A percentile compares a stretch with the other conserved stretches of the same genome.
phyloP scores from a whole-genome alignment of 768 basidiomycete species.

The Rubroboletus pulcherrimus region DNA sequence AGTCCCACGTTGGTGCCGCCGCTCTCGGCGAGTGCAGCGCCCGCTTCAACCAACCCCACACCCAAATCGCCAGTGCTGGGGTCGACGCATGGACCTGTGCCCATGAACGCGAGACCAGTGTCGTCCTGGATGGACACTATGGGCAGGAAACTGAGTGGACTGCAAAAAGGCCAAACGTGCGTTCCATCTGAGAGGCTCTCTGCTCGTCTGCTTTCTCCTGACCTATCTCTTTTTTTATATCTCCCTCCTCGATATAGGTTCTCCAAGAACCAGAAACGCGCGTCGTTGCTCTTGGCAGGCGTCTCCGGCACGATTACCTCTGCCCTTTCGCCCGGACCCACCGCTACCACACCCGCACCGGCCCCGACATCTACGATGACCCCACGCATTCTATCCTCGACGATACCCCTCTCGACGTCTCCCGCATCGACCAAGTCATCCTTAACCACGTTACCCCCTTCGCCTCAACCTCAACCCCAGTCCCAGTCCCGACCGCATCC shows the following conservation, averaged over 20 bases:
- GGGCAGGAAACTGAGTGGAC: slow-evolving; percentile 57
- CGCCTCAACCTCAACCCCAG: background rate
- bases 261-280: slow-evolving; percentile 64
- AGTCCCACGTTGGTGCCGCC: slow-evolving; percentile 10
- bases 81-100: slow-evolving; percentile 20
- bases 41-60: background rate
- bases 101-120: slow-evolving; percentile 23
- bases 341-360: slow-evolving; percentile 27
- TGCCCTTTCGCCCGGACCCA: slow-evolving; percentile 41
- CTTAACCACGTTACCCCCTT: background rate
- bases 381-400: slow-evolving; percentile 20
- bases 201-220: background rate
- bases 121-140: slow-evolving; percentile 55
- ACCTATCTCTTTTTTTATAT: background rate
- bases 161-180: slow-evolving; percentile 53
- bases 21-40: background rate
- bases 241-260: slow-evolving; percentile 39
- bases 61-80: background rate
- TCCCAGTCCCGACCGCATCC: slow-evolving; percentile 1
- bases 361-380: background rate
- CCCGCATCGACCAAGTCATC: background rate
- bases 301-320: slow-evolving; percentile 55
- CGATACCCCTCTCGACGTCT: background rate
- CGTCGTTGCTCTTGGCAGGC: slow-evolving; percentile 61
- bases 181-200: slow-evolving; percentile 23